Evolutionary conservation across 2,329 filamentous ascomycete genomes (phyloP).

Genomic region (Claviceps fusiformis): DNA sequence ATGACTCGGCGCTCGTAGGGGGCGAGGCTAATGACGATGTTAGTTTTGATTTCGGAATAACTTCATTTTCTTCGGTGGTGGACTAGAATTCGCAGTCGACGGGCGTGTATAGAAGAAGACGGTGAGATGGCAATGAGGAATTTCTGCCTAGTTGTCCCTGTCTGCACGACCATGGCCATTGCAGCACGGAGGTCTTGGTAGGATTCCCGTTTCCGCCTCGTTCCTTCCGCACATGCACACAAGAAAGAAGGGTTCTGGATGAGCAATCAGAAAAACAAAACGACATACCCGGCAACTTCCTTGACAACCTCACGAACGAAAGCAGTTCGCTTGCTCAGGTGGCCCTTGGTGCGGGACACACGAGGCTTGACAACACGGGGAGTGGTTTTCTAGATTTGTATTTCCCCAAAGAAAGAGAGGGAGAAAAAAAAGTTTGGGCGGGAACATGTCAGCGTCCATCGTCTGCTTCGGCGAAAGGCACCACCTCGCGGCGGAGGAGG

Average conservation of each 20-base stretch:
- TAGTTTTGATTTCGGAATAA: background rate
- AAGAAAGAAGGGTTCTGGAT: no score
- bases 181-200: no score
- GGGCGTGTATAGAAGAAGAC: no score
- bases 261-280: background rate
- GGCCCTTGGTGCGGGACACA: conserved; percentile 80
- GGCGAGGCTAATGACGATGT: conserved; percentile 46
- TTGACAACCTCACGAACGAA: conserved; percentile 97
- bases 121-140: no score
- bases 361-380: conserved; percentile 63
- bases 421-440: conserved; percentile 14
- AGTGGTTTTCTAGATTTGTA: conserved; percentile 61
- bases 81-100: no score
- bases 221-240: no score
- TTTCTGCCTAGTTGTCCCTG: no score
- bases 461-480: conserved; percentile 28
- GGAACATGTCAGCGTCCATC: conserved; percentile 47
- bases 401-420: conserved; percentile 12
- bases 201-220: no score
- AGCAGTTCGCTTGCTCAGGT: conserved; percentile 89
- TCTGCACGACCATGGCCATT: no score
- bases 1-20: conserved; percentile 98
- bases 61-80: no score
- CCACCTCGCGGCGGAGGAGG: conserved; percentile 15
- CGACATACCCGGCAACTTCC: conserved; percentile 84